Conservation (phyloP, 176 grass and related monocot species). For the Sorghum bicolor region Sorghum_bicolor_NCBIv3 NC_012870.2:6073001-6073500, state of each 20-base stretch:
- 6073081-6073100: background rate
- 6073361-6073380: constrained; percentile 15
- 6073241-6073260: background rate
- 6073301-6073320: background rate
- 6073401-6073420: constrained; percentile 18
- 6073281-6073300: background rate
- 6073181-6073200: background rate
- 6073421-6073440: background rate
- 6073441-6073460: background rate
- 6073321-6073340: constrained; percentile 3
- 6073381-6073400: constrained; percentile 19
- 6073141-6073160: background rate
- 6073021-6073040: no score
- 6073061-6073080: constrained; percentile 6
- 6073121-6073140: background rate
- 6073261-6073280: background rate
- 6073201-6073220: background rate
- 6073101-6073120: background rate
- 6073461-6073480: constrained; percentile 4
- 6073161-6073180: background rate
- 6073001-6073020: no score
- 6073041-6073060: background rate
- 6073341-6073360: background rate
- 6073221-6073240: background rate
- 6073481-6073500: background rate